A percentile compares a stretch with the other conserved stretches of the same genome.
phyloP scores from a whole-genome alignment of 2,329 filamentous ascomycete species.

The Fusarium palustre region DNA sequence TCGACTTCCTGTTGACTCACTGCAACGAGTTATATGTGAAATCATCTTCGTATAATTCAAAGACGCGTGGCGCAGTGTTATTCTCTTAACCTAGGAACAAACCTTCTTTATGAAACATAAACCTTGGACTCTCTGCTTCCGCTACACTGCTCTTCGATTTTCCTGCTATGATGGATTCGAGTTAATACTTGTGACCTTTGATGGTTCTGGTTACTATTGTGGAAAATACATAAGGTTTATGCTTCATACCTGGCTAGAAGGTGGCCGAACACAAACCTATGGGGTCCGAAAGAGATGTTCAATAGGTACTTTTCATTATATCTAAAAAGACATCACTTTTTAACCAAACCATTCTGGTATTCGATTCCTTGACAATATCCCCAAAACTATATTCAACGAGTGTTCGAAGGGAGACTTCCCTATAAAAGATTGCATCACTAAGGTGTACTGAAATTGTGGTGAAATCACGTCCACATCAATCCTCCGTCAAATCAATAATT shows the following conservation, averaged over 20 bases:
- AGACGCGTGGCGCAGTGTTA: neutral
- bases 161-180: neutral
- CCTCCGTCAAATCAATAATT: conserved; percentile 23
- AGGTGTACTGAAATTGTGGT: neutral
- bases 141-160: neutral
- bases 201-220: too few species aligned
- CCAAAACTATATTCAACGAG: neutral
- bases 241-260: too few species aligned
- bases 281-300: neutral
- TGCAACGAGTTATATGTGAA: neutral
- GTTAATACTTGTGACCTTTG: too few species aligned
- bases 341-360: neutral
- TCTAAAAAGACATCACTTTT: too few species aligned
- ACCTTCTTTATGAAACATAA: neutral
- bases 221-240: too few species aligned
- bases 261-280: neutral
- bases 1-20: neutral
- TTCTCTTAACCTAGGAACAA: neutral
- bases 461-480: neutral
- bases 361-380: neutral
- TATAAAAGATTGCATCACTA: neutral
- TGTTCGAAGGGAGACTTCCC: neutral
- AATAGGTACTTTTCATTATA: neutral
- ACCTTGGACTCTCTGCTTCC: neutral
- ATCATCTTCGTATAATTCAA: neutral